These are phyloP conservation scores for Boletus smithii DNA, from an alignment of 1,284 basidiomycete species.

Conservation along the genomic window DNA sequence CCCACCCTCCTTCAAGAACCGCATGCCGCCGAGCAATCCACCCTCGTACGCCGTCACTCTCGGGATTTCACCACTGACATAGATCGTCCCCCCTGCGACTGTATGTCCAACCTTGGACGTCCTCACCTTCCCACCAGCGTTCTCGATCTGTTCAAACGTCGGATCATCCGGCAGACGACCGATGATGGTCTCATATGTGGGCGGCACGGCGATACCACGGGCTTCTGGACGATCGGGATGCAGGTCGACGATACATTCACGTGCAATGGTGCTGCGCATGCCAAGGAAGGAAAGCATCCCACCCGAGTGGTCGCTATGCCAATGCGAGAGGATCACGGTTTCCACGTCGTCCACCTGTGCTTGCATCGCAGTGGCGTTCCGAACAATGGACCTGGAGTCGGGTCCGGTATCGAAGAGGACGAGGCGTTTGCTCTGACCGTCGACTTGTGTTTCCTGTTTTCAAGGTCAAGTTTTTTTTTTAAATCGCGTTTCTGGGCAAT, in stretches of 20 bases:
- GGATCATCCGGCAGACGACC: slow-evolving; percentile 66
- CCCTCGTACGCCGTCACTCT: slow-evolving; percentile 64
- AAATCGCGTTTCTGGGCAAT: too few species aligned
- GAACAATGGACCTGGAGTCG: slow-evolving; percentile 65
- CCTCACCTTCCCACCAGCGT: slow-evolving; percentile 54
- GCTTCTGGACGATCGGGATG: slow-evolving; percentile 73
- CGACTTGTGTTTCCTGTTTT: slow-evolving; percentile 51
- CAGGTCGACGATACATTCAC: slow-evolving; percentile 56
- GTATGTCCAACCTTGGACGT: slow-evolving; percentile 56
- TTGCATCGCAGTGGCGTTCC: slow-evolving; percentile 65
- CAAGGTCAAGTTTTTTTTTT: neutral
- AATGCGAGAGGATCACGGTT: slow-evolving; percentile 72
- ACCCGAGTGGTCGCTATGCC: slow-evolving; percentile 83
- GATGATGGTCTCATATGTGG: slow-evolving; percentile 53
- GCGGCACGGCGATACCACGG: slow-evolving; percentile 68
- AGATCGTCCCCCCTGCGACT: slow-evolving; percentile 58
- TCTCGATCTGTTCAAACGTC: slow-evolving; percentile 61
- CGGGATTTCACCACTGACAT: slow-evolving; percentile 78
- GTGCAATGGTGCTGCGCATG: slow-evolving; percentile 36
- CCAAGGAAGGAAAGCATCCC: slow-evolving; percentile 62
- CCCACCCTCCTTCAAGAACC: slow-evolving; percentile 52
- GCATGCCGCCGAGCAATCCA: slow-evolving; percentile 64
- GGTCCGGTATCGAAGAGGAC: slow-evolving; percentile 82
- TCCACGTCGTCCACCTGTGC: slow-evolving; percentile 53
- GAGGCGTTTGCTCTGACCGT: slow-evolving; percentile 43